Percentiles rank a stretch among this genome's conserved stretches.
These are phyloP conservation scores for Melastoma candidum DNA, from an alignment of 441 rosid genomes.

Conservation along the genomic window DNA sequence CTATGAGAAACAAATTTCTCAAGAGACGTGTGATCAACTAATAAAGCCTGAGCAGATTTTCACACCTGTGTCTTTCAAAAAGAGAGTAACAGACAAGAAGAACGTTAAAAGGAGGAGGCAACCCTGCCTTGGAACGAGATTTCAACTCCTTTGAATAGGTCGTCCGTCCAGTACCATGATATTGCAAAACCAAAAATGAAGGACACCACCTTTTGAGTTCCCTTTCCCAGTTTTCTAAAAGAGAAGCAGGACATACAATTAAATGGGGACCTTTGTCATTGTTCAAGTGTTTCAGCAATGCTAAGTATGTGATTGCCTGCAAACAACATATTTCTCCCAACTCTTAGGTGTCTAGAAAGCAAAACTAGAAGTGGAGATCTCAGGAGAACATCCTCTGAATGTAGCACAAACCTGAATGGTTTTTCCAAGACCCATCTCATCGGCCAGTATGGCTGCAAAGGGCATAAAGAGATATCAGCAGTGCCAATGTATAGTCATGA, in stretches of 20 bases:
- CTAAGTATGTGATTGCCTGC: conserved; percentile 84
- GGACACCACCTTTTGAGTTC: conserved; percentile 98
- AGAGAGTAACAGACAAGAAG: conserved; percentile 93
- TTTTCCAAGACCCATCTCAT: conserved; percentile 99
- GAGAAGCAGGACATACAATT: conserved; percentile 94
- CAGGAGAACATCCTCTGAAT: background rate
- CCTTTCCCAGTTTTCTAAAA: conserved; percentile 98
- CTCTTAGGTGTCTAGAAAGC: conserved; percentile 9
- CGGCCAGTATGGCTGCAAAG: conserved; percentile 86
- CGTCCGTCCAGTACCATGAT: conserved; percentile 75
- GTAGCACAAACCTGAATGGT: conserved; percentile 69
- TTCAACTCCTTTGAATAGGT: conserved; percentile 75
- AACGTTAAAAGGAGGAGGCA: conserved; percentile 83
- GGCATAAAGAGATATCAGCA: conserved; percentile 20
- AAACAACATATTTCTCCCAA: conserved; percentile 19
- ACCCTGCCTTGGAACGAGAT: conserved; percentile 67
- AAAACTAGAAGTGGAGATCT: conserved; percentile 5
- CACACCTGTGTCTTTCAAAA: conserved; percentile 89
- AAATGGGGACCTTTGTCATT: conserved; percentile 92
- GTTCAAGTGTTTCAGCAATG: conserved; percentile 63
- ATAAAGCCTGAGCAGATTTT: conserved; percentile 15
- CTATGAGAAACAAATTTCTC: conserved; percentile 13
- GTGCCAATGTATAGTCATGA: background rate
- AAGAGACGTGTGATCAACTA: conserved; percentile 10
- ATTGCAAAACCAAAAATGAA: conserved; percentile 78